Evolutionary conservation across 768 basidiomycete species (phyloP), one percentile per base, ranked within the genome.

Genomic region (Leccinum imitatum): DNA sequence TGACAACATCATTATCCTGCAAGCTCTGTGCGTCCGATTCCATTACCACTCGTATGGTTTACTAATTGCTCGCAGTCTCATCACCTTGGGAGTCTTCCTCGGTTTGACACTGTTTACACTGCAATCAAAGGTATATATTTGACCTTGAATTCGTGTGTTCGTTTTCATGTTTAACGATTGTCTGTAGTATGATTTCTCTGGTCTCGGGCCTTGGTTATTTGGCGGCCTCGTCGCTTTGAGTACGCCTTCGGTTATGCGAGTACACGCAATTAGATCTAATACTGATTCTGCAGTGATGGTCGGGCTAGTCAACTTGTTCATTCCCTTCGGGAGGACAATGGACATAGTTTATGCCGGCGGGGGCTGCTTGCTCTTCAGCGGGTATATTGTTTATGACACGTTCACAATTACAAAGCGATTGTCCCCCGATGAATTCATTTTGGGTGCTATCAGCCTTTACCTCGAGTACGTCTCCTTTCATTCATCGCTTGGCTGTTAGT

Each of bases 101-200:
- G 97, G 95, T 6, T 76, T 99, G 62, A 98, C 95, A 0, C 73
- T 98, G 55, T 98, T 97, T 79, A 98, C 97, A 1, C 80, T 97
- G 72, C 95, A 96, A 73, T 92, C 91, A 59, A 96, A 96, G 81
- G 91, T 90, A 62, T 19, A 79, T 56, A 14, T 30, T 19, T 60
- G 13, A 31, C 41, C 21, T 57, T 47, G 33, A 14, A 47, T 60
- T 6, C 14, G 11, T 35, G 17, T n/a, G 13, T 35, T 33, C 17
- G 13, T 50, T 25, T 41, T 53, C 17, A 15, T 41, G 23, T 41
- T 52, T 6, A 52, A 59, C 61, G 13, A 50, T 44, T 44, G 3
- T 15, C 39, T 60, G 39, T 65, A 93, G 90, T 97, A 93, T 75
- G 95, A 98, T 77, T 98, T 99, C 76, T 89, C 87, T 13, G 91